A percentile compares a stretch with the other conserved stretches of the same genome.
Conservation (phyloP, 192 early-diverging fungal genomes). For the Diversispora epigaea region DNA sequence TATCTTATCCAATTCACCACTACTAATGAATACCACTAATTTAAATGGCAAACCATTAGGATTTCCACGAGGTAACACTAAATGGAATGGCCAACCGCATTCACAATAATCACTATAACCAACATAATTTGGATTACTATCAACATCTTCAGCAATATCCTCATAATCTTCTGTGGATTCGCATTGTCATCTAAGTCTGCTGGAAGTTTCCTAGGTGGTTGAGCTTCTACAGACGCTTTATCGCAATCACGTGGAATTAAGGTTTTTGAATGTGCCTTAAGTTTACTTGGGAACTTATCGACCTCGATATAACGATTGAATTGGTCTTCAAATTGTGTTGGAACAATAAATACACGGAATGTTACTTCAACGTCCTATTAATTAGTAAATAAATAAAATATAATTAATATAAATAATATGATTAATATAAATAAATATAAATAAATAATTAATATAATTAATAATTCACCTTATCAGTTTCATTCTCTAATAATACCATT, state of each 20-base stretch:
- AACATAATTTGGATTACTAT: not conserved
- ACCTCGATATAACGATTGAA: not conserved
- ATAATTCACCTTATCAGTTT: not conserved
- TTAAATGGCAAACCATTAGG: conserved; percentile 1
- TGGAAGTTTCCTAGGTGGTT: conserved; percentile 1
- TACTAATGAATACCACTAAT: conserved; percentile 6
- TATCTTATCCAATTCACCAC: not conserved
- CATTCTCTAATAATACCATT: conserved; percentile 19
- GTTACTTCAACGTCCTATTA: not conserved
- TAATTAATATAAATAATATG: not conserved
- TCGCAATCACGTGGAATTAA: conserved; percentile 1
- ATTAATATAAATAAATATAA: not conserved
- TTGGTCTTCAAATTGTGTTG: not conserved
- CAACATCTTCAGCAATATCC: not conserved
- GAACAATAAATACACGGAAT: not conserved
- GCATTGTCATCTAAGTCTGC: conserved; percentile 1
- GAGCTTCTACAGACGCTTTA: not conserved
- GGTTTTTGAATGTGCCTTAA: not conserved
- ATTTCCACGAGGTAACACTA: not conserved
- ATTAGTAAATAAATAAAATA: not conserved
- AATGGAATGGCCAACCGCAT: conserved; percentile 24
- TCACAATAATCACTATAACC: not conserved
- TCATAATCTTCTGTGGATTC: too few species aligned
- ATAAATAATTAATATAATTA: not conserved
- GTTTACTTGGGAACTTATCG: not conserved